Percentiles rank a stretch among this genome's conserved stretches.
phyloP scores from a whole-genome alignment of 1,284 basidiomycete genomes.

The Fomitiporia mediterranea region DNA sequence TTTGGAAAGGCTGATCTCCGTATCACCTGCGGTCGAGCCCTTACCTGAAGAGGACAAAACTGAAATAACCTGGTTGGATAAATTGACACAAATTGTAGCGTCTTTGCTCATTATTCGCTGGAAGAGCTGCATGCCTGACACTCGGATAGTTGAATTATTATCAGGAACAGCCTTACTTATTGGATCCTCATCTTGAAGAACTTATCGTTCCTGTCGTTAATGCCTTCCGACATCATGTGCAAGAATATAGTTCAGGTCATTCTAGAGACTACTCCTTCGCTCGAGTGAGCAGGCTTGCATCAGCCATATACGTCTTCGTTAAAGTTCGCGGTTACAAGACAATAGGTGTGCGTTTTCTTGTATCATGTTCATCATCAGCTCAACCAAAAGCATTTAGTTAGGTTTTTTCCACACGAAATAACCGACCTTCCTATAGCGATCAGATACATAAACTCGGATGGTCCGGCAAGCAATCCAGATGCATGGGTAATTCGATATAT shows the following conservation, averaged over 20 bases:
- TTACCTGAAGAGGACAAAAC: slow-evolving; percentile 11
- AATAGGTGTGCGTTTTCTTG: slow-evolving; percentile 61
- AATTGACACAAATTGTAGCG: slow-evolving; percentile 10
- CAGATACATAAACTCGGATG: slow-evolving; percentile 53
- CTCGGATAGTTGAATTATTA: slow-evolving; percentile 74
- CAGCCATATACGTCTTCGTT: slow-evolving; percentile 77
- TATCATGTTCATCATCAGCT: not conserved
- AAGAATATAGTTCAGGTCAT: slow-evolving; percentile 25
- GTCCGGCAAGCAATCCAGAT: slow-evolving; percentile 37
- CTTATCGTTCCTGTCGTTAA: slow-evolving; percentile 78
- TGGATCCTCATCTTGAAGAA: slow-evolving; percentile 91
- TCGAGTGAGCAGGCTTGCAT: slow-evolving; percentile 53
- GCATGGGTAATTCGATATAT: slow-evolving; percentile 86
- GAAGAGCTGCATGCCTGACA: not conserved
- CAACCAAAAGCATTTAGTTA: slow-evolving; percentile 46
- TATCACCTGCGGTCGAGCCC: slow-evolving; percentile 5
- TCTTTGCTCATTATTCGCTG: not conserved
- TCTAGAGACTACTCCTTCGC: slow-evolving; percentile 32
- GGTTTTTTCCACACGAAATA: slow-evolving; percentile 89
- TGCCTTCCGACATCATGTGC: slow-evolving; percentile 57
- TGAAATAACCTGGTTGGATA: slow-evolving; percentile 1
- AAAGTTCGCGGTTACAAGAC: slow-evolving; percentile 92
- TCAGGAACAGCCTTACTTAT: slow-evolving; percentile 89
- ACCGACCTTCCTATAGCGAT: slow-evolving; percentile 76
- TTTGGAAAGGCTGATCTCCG: slow-evolving; percentile 8